Conservation (phyloP, 2,329 filamentous ascomycete species). For the Kalmusia sp. region DNA sequence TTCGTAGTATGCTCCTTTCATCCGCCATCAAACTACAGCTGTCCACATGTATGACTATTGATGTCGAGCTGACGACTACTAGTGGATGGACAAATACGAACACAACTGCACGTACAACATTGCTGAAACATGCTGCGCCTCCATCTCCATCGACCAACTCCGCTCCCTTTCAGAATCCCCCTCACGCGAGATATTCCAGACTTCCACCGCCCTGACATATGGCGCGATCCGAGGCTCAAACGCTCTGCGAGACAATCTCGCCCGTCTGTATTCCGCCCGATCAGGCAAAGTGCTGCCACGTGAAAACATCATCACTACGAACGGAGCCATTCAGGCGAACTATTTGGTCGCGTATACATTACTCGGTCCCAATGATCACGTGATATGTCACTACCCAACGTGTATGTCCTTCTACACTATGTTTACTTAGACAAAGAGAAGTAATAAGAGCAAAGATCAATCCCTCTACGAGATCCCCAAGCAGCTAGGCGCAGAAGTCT, state of each 20-base stretch:
- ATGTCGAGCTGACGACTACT: constrained; percentile 2
- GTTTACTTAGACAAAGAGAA: background rate
- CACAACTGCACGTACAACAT: constrained; percentile 68
- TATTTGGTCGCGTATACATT: constrained; percentile 79
- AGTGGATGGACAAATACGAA: constrained; percentile 67
- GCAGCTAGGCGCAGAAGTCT: constrained; percentile 77
- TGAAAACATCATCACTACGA: constrained; percentile 76
- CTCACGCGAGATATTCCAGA: constrained; percentile 54
- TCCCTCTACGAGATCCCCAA: constrained; percentile 79
- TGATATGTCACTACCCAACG: constrained; percentile 85
- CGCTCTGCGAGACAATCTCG: constrained; percentile 68
- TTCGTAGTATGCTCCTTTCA: no score
- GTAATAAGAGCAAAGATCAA: constrained; percentile 53
- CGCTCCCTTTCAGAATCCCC: constrained; percentile 65
- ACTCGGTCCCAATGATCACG: constrained; percentile 77
- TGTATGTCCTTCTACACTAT: constrained; percentile 53
- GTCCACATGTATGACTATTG: background rate
- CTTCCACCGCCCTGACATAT: constrained; percentile 71
- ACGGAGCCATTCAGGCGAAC: constrained; percentile 85
- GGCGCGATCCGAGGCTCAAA: constrained; percentile 74
- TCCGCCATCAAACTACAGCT: no score
- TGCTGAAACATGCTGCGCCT: constrained; percentile 80
- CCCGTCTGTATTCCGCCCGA: constrained; percentile 68
- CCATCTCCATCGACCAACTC: constrained; percentile 75
- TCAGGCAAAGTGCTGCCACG: constrained; percentile 54